phyloP scores from a whole-genome alignment of 1,284 basidiomycete genomes.

The Fomitopsis pinicola region DNA sequence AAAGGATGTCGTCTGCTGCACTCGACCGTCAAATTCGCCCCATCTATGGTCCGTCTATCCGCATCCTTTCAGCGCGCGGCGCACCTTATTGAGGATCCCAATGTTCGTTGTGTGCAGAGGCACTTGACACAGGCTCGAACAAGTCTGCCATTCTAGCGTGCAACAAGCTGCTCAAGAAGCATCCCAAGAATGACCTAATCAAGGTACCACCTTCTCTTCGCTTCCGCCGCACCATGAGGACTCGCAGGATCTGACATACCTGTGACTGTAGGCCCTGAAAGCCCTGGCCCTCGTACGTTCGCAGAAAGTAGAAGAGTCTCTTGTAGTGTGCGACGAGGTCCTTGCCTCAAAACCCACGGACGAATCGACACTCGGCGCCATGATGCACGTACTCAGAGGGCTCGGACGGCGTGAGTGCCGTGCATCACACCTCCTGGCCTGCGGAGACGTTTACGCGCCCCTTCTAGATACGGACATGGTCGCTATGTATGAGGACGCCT shows the following conservation, averaged over 20 bases:
- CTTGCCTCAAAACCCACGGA: slow-evolving; percentile 63
- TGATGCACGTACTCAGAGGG: slow-evolving; percentile 75
- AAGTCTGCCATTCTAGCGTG: slow-evolving; percentile 80
- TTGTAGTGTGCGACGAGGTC: slow-evolving; percentile 76
- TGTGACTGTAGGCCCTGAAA: slow-evolving; percentile 64
- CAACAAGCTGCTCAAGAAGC: slow-evolving; percentile 81
- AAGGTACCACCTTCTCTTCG: slow-evolving; percentile 46
- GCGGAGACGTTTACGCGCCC: background rate
- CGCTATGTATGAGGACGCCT: slow-evolving; percentile 77
- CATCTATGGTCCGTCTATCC: slow-evolving; percentile 58
- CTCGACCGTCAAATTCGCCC: slow-evolving; percentile 77
- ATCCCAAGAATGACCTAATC: slow-evolving; percentile 66
- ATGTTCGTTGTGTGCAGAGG: slow-evolving; percentile 46
- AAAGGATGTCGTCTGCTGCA: slow-evolving; percentile 45
- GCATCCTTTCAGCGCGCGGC: background rate
- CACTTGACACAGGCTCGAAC: slow-evolving; percentile 79
- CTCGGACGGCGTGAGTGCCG: slow-evolving; percentile 68
- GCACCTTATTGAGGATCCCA: background rate
- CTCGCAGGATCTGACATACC: background rate
- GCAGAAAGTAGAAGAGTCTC: slow-evolving; percentile 78
- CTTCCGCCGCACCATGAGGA: background rate
- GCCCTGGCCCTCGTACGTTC: slow-evolving; percentile 76
- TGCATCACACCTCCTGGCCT: background rate
- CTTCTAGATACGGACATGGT: slow-evolving; percentile 67
- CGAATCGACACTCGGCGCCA: slow-evolving; percentile 68